Evolutionary conservation across 2,329 filamentous ascomycete species (phyloP), one percentile per base, ranked within the genome.

Genomic region (Gyromitra esculenta): DNA sequence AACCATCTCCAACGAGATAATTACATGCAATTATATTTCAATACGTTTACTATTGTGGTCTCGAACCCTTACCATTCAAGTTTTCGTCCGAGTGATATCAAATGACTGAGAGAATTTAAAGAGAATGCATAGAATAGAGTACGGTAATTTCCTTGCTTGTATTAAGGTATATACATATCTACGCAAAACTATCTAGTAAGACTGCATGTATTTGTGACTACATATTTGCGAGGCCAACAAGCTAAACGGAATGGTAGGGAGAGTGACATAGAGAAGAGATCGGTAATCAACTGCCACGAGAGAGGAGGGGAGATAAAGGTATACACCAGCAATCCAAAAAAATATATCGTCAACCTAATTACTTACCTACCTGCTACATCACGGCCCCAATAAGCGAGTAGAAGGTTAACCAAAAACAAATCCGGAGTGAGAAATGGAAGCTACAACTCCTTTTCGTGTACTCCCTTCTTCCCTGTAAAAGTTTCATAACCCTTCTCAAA

Each of bases 401-500:
- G 13, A n/a, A 15, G 31, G 37, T 37, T 6, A 43, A 15, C 11
- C 45, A 45, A 18, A 2, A 6, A 39, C 18, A 0, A 43, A 35
- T 4, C 4, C 2, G 18, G 25, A 54, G 21, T 9, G 13, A 21
- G 41, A 59, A n/a, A 48, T 8, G 4, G 13, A 35, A 1, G 21
- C 50, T 68, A 62, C 8, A 75, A 62, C 57, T 77, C 69, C 11
- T 75, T 75, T 37, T 73, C 52, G 21, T 63, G 62, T 11, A 65
- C 77, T 13, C 75, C 75, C 21, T 73, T 73, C 31, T 48, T 63
- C 21, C 77, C 77, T 5, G 66, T 77, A 35, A 65, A n/a, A 9
- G 73, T 15, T 31, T 76, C 75, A 13, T 76, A 77, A 5, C 88
- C 92, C 81, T 90, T 92, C 81, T 97, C 92, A 85, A 98, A 98